phyloP scores from a whole-genome alignment of 2,329 filamentous ascomycete species.

The Tolypocladium amazonense region DNA sequence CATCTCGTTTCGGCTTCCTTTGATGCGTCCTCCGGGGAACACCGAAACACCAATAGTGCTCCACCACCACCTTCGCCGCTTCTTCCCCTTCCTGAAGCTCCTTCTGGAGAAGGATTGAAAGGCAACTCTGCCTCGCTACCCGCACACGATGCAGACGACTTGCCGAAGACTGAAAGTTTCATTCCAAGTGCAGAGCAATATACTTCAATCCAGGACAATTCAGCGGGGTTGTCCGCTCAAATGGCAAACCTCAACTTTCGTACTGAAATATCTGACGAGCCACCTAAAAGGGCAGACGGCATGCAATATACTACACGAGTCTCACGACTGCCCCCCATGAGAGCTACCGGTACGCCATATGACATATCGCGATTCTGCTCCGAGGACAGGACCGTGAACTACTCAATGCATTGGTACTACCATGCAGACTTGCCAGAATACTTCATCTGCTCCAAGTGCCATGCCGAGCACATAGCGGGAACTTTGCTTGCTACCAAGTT shows the following conservation, averaged over 20 bases:
- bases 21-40: not conserved
- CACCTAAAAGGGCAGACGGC: not conserved
- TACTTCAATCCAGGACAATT: not conserved
- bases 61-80: not conserved
- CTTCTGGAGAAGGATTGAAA: not conserved
- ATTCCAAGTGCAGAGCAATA: not conserved
- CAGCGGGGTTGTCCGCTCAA: not conserved
- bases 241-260: not conserved
- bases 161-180: not conserved
- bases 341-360: slow-evolving; percentile 11
- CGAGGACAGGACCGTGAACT: slow-evolving; percentile 14
- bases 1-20: not conserved
- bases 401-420: slow-evolving; percentile 21
- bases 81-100: not conserved
- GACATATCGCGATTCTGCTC: slow-evolving; percentile 18
- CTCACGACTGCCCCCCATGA: slow-evolving; percentile 1
- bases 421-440: slow-evolving; percentile 16
- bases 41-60: not conserved
- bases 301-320: not conserved
- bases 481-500: slow-evolving; percentile 21
- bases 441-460: slow-evolving; percentile 29
- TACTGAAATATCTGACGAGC: not conserved
- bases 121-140: not conserved
- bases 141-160: not conserved
- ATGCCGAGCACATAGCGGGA: slow-evolving; percentile 22